Percentiles rank a stretch among this genome's conserved stretches.
Conservation (phyloP, 2,329 filamentous ascomycete species). For the Colletotrichum plurivorum region DNA sequence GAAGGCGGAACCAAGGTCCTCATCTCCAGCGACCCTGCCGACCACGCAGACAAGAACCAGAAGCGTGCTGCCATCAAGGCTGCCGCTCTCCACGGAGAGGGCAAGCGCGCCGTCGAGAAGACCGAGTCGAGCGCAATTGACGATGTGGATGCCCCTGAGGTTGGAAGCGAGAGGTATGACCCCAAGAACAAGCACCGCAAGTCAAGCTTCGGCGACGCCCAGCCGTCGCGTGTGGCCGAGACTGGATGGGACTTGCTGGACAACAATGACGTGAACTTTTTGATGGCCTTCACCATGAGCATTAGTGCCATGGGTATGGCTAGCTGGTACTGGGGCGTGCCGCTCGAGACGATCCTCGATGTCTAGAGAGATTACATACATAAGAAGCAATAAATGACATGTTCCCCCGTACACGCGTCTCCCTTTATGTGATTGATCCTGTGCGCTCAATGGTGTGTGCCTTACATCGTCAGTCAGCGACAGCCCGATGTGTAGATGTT, state of each 20-base stretch:
- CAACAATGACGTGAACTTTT: slow-evolving; percentile 95
- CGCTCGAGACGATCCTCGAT: slow-evolving; percentile 58
- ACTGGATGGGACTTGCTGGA: slow-evolving; percentile 83
- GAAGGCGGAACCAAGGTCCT: slow-evolving; percentile 77
- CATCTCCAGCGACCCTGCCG: slow-evolving; percentile 53
- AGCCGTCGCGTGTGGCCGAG: slow-evolving; percentile 75
- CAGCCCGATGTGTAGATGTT: no score
- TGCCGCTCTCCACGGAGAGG: slow-evolving; percentile 59
- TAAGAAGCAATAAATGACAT: not conserved
- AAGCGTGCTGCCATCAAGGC: slow-evolving; percentile 58
- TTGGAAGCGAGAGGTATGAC: slow-evolving; percentile 61
- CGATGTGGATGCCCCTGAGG: slow-evolving; percentile 51
- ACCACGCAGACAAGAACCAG: slow-evolving; percentile 44
- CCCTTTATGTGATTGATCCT: no score
- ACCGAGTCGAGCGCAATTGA: slow-evolving; percentile 43
- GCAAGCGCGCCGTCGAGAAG: slow-evolving; percentile 58
- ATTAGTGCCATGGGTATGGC: slow-evolving; percentile 79
- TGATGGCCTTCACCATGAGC: slow-evolving; percentile 90
- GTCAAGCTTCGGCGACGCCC: slow-evolving; percentile 67
- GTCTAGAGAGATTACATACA: slow-evolving; percentile 8
- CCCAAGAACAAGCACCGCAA: slow-evolving; percentile 63
- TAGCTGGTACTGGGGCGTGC: slow-evolving; percentile 72
- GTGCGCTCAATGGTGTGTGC: no score
- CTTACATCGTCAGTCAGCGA: no score
- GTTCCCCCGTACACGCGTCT: no score